A percentile compares a stretch with the other conserved stretches of the same genome.
These are phyloP conservation scores for Annulohypoxylon moriforme DNA, from an alignment of 495 filamentous ascomycete genomes.

Conservation along the genomic window DNA sequence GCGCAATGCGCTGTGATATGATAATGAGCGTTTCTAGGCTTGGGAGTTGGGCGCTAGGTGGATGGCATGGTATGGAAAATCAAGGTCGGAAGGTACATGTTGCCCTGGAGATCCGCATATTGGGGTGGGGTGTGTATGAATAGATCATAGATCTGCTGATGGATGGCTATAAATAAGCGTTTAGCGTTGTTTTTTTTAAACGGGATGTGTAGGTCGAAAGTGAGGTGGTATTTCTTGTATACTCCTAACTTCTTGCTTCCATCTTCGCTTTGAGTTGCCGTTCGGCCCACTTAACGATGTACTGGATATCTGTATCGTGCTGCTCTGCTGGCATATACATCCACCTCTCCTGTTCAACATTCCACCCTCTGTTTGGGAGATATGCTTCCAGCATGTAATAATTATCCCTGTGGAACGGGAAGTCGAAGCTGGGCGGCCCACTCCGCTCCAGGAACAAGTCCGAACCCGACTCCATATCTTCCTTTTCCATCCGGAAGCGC, in stretches of 20 bases:
- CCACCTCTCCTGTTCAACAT: slow-evolving; percentile 51
- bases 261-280: slow-evolving; percentile 13
- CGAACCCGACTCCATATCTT: slow-evolving; percentile 55
- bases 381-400: slow-evolving; percentile 67
- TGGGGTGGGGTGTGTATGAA: not conserved
- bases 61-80: too few species aligned
- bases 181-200: not conserved
- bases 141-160: not conserved
- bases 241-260: not conserved
- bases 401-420: slow-evolving; percentile 63
- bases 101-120: not conserved
- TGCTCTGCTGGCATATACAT: slow-evolving; percentile 56
- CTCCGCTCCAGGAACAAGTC: slow-evolving; percentile 60
- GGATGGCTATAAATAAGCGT: not conserved
- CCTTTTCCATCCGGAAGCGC: slow-evolving; percentile 61
- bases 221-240: too few species aligned
- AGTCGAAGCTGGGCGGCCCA: slow-evolving; percentile 61
- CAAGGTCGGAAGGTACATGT: too few species aligned
- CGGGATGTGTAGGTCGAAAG: not conserved
- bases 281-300: slow-evolving; percentile 38
- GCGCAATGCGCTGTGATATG: not conserved
- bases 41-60: not conserved
- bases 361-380: slow-evolving; percentile 61
- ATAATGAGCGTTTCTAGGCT: not conserved
- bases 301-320: slow-evolving; percentile 57